A percentile compares a stretch with the other conserved stretches of the same genome.
Conservation (phyloP, 2,329 filamentous ascomycete species). For the Fusarium sp. region DNA sequence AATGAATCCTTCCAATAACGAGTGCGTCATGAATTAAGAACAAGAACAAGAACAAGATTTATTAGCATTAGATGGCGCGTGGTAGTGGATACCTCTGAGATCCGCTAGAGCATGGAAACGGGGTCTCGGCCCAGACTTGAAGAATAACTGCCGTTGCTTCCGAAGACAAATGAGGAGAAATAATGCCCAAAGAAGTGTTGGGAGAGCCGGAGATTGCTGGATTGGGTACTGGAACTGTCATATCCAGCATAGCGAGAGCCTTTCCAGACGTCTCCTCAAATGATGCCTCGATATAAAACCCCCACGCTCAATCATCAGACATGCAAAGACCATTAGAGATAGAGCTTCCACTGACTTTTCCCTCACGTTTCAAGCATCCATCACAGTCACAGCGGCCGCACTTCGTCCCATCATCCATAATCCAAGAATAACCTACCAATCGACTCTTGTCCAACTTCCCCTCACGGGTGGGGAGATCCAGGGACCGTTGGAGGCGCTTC, state of each 20-base stretch:
- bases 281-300: neutral
- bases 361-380: neutral
- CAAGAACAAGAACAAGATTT: conserved; percentile 21
- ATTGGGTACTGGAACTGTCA: neutral
- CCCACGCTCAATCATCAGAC: neutral
- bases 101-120: neutral
- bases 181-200: neutral
- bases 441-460: neutral
- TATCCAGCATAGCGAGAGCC: neutral
- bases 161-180: conserved; percentile 10
- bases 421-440: neutral
- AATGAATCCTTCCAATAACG: conserved; percentile 9
- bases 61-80: conserved; percentile 3
- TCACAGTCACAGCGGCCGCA: neutral
- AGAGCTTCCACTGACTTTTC: neutral
- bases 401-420: neutral
- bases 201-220: neutral
- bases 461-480: conserved; percentile 4
- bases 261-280: too few species aligned
- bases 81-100: conserved; percentile 14
- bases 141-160: conserved; percentile 18
- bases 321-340: neutral
- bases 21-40: conserved; percentile 15
- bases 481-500: neutral
- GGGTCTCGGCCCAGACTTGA: neutral